phyloP scores from a whole-genome alignment of 192 early-diverging fungal genomes.

The Geosiphon pyriformis region DNA sequence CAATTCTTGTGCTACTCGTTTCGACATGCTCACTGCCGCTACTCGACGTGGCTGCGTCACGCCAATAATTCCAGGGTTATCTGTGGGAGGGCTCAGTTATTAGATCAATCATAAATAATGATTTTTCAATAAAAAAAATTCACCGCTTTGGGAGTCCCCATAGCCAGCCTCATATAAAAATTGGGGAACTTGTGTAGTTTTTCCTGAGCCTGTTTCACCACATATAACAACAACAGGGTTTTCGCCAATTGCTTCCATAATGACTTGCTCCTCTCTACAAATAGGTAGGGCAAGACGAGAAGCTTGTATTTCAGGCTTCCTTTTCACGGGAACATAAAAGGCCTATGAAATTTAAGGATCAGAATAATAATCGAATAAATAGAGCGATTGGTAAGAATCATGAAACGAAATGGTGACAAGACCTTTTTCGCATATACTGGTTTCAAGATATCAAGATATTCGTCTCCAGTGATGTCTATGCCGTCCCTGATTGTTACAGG shows the following conservation, averaged over 20 bases:
- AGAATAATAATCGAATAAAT: not conserved
- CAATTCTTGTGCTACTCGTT: conserved; percentile 90
- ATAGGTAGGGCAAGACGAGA: conserved; percentile 83
- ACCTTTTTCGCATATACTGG: no score
- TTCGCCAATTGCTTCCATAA: conserved; percentile 93
- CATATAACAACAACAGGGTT: conserved; percentile 89
- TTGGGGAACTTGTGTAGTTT: conserved; percentile 97
- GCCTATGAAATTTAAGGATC: conserved; percentile 34
- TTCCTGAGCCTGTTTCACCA: conserved; percentile 97
- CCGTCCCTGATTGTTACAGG: conserved; percentile 31
- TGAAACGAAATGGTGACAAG: no score
- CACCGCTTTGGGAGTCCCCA: conserved; percentile 68
- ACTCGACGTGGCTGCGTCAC: conserved; percentile 97
- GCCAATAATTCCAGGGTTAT: conserved; percentile 89
- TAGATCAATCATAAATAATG: not conserved
- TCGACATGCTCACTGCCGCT: conserved; percentile 94
- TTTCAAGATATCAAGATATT: conserved; percentile 23
- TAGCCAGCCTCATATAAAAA: conserved; percentile 99
- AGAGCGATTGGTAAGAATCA: no score
- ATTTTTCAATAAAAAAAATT: not conserved
- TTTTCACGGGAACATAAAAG: conserved; percentile 72
- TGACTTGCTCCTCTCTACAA: conserved; percentile 89
- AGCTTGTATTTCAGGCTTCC: conserved; percentile 67
- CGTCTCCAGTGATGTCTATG: conserved; percentile 27
- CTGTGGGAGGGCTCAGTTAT: conserved; percentile 4